Base-by-base conservation (phyloP, 108 stramenopile species). In the Cyclotella sp. region DNA sequence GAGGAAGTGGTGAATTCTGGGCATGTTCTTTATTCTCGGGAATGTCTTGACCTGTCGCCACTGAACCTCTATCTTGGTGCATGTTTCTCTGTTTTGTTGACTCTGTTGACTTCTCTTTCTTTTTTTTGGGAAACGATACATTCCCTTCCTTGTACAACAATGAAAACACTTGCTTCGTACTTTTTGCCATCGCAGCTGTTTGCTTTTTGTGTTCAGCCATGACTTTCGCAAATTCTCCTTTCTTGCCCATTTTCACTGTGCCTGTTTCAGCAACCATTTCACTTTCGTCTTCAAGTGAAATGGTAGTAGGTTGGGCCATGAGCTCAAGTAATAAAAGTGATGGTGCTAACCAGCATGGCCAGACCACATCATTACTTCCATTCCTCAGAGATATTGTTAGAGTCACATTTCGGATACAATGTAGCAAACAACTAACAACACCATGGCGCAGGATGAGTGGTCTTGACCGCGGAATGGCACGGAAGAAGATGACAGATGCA, bases 291-390 rank as follows among this genome's bases (percentile, higher is more conserved):
- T 88, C 85, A 42, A 77, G 81, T n/a, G 76, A 68, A 21, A 80
- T 82, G 77, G 88, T 81, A 61, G 89, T 76, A 14, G 92, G 90
- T 68, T 92, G 89, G 45, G 93, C 87, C 93, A 96, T 93, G 22
- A 91, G 75, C 44, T 93, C 94, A 10, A 77, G 76, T 24, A 77
- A 14, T 47, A 77, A 59, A 0, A 77, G 63, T 18, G 63, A 60
- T 0, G 90, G 86, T 15, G 92, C 74, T 57, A 93, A 63, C 95
- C 95, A 96, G 22, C 42, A 65, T 55, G 93, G 93, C 90, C 87
- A 91, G 28, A 44, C 72, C 52, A 68, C 64, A 52, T 63, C 44
- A 34, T 73, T 65, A 46, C 22, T n/a, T 28, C 75, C 75, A 30
- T 73, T 72, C 42, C 72, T 70, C 11, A 58, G 61, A 18, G 63